These are phyloP conservation scores for Apiotrichum akiyoshidainum DNA, from an alignment of 1,284 basidiomycete genomes.

Conservation along the genomic window DNA sequence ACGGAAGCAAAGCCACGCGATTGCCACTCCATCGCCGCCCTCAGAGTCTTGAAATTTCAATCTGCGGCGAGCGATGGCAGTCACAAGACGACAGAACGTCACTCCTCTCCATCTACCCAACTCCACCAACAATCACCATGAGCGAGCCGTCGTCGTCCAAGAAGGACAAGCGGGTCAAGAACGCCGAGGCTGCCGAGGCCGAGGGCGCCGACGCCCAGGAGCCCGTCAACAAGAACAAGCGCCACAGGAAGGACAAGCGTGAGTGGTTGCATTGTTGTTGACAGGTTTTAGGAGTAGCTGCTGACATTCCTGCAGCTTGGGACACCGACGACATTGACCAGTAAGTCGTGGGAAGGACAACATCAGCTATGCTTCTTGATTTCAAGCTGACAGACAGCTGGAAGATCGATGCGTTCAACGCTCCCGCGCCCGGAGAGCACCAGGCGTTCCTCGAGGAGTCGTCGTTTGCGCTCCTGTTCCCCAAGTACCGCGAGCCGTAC, in stretches of 20 bases:
- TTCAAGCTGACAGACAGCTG: slow-evolving; percentile 57
- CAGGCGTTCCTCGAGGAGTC: slow-evolving; percentile 86
- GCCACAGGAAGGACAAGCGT: slow-evolving; percentile 89
- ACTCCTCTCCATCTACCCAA: neutral
- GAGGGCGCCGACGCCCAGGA: slow-evolving; percentile 23
- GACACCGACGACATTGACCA: slow-evolving; percentile 99
- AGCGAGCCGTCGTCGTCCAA: slow-evolving; percentile 34
- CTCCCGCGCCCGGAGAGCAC: slow-evolving; percentile 57
- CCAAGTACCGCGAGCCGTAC: slow-evolving; percentile 97
- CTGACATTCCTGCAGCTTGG: slow-evolving; percentile 65
- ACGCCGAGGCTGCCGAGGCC: slow-evolving; percentile 15
- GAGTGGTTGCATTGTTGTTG: slow-evolving; percentile 24
- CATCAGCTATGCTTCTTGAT: neutral
- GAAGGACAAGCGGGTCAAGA: slow-evolving; percentile 26
- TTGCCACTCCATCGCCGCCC: too few relatives aligned
- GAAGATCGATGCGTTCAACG: slow-evolving; percentile 78
- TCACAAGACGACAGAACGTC: neutral
- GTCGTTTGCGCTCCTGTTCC: slow-evolving; percentile 96
- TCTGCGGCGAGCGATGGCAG: too few relatives aligned
- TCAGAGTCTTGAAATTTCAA: too few relatives aligned
- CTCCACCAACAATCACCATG: slow-evolving; percentile 13
- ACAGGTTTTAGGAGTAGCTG: neutral
- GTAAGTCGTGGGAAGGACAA: slow-evolving; percentile 56
- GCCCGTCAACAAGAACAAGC: slow-evolving; percentile 73
- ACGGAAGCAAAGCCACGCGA: too few relatives aligned